Base-by-base conservation (phyloP, 108 stramenopile species). In the Skeletonema tropicum region DNA sequence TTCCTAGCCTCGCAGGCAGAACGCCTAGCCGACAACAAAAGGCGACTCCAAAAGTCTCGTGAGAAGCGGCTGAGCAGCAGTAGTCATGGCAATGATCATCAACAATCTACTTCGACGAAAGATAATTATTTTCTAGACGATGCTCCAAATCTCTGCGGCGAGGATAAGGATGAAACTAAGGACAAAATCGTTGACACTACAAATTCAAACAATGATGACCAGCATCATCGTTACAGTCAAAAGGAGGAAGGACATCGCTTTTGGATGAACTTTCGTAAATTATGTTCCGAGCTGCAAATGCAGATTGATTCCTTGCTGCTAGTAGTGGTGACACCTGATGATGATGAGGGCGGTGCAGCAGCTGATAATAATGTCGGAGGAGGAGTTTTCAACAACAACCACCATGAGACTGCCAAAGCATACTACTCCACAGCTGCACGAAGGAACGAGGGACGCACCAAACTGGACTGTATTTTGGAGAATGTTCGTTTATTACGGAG, bases 341-440 rank as follows among this genome's bases (percentile, higher is more conserved):
- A n/a, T 15, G 60, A 61, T 5, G 60, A 36, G 14, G 60, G 29
- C 26, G 32, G 31, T 7, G n/a, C 49, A 11, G n/a, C 49, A n/a
- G n/a, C n/a, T n/a, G n/a, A n/a, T n/a, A n/a, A n/a, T 3, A 25
- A 63, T 19, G 19, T 26, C 36, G 26, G 42, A 14, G 26, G 23
- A 30, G 29, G 23, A 39, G 29, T 15, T 36, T 36, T 29, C 13
- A 52, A 61, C n/a, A n/a, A n/a, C n/a, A n/a, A n/a, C n/a, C n/a
- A n/a, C 38, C 9, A 64, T 32, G 39, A 74, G 0, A 31, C 23
- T 63, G 49, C 31, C n/a, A 41, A 39, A 26, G 32, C 67, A 26
- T 64, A 80, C 46, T 80, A 80, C 41, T 72, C 79, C 59, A 80
- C 73, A 1, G 73, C 79, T 39, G 23, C 79, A 15, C 68, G 59